Conservation (phyloP, 2,329 filamentous ascomycete genomes). For the Fusarium torulosum region DNA sequence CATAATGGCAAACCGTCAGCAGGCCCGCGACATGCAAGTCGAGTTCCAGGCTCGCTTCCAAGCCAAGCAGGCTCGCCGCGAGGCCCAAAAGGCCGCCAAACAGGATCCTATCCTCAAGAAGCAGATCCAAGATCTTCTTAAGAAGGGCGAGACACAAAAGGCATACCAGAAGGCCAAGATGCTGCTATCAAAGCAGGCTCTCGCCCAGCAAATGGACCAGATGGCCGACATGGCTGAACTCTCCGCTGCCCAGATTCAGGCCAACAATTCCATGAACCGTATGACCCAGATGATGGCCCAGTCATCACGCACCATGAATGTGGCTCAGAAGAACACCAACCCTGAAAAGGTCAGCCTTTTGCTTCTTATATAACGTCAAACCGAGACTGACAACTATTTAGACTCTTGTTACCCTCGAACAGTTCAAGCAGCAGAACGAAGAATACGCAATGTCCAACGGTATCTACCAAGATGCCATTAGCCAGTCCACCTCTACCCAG, state of each 20-base stretch:
- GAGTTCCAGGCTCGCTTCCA: conserved; percentile 74
- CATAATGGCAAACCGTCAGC: conserved; percentile 70
- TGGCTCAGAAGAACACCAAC: conserved; percentile 69
- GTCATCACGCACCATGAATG: conserved; percentile 69
- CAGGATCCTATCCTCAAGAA: conserved; percentile 72
- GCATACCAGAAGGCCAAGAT: conserved; percentile 74
- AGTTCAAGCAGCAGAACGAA: conserved; percentile 72
- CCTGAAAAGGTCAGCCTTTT: conserved; percentile 63
- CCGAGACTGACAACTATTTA: conserved; percentile 47
- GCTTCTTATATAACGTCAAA: background rate
- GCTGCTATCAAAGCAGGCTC: conserved; percentile 71
- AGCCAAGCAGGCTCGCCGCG: conserved; percentile 71
- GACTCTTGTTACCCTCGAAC: conserved; percentile 71
- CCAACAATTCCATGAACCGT: conserved; percentile 74
- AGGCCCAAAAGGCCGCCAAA: conserved; percentile 71
- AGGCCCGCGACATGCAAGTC: conserved; percentile 71
- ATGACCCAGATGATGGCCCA: conserved; percentile 74
- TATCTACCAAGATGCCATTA: conserved; percentile 89
- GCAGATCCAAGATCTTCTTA: conserved; percentile 72
- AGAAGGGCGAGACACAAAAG: conserved; percentile 73
- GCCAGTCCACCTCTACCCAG: conserved; percentile 78
- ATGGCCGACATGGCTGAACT: conserved; percentile 74
- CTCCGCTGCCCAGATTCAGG: conserved; percentile 71
- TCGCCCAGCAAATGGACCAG: conserved; percentile 73
- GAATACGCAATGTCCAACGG: conserved; percentile 74